These are phyloP conservation scores for Aspergillus tubingensis DNA, from an alignment of 2,329 filamentous ascomycete species.

Conservation along the genomic window DNA sequence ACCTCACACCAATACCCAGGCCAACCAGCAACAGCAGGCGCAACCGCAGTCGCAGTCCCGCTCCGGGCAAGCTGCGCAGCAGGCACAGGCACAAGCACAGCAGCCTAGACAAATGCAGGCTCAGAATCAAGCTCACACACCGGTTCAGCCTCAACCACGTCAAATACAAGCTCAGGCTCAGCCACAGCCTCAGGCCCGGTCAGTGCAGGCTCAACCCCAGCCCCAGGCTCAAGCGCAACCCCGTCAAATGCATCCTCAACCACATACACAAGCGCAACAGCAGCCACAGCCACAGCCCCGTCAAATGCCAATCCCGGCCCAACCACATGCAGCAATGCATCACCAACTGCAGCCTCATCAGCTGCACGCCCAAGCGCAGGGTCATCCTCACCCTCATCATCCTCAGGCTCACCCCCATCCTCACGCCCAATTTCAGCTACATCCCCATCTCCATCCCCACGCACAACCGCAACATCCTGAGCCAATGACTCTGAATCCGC, in stretches of 20 bases:
- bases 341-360: slow-evolving; percentile 12
- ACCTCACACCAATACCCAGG: background rate
- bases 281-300: slow-evolving; percentile 13
- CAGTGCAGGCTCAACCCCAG: slow-evolving; percentile 9
- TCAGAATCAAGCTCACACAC: slow-evolving; percentile 11
- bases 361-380: slow-evolving; percentile 10
- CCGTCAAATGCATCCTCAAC: slow-evolving; percentile 22
- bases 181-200: slow-evolving; percentile 10
- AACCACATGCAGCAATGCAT: slow-evolving; percentile 17
- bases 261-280: slow-evolving; percentile 11
- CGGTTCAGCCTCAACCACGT: slow-evolving; percentile 10
- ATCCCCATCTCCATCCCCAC: slow-evolving; percentile 14
- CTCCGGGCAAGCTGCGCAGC: background rate
- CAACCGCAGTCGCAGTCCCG: background rate
- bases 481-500: slow-evolving; percentile 21
- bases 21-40: background rate
- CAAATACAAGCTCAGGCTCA: slow-evolving; percentile 14
- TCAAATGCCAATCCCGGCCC: slow-evolving; percentile 11
- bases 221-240: slow-evolving; percentile 24
- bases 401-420: slow-evolving; percentile 16
- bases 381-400: slow-evolving; percentile 14
- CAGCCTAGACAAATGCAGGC: slow-evolving; percentile 2
- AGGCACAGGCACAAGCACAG: slow-evolving; percentile 12
- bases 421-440: slow-evolving; percentile 5
- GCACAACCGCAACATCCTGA: slow-evolving; percentile 18